Base-by-base conservation (phyloP, 768 basidiomycete genomes). In the Podaxis pistillaris region DNA sequence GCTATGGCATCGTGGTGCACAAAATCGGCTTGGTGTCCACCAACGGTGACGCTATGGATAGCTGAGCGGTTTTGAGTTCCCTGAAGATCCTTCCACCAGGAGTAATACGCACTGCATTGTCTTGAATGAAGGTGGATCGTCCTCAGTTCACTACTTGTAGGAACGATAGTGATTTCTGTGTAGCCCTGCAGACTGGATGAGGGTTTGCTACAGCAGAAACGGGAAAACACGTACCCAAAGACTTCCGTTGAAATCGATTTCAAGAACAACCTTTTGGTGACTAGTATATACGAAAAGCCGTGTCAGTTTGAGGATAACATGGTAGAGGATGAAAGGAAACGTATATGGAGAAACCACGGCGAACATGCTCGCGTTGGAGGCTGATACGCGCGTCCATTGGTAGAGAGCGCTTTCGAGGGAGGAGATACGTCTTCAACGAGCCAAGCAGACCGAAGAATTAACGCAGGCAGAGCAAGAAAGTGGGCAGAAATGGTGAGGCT, bases 211-310 rank as follows among this genome's bases (percentile, higher is more conserved):
- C 59, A 58, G 40, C 19, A 57, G 61, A 56, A 58, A 44, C 26
- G 56, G 30, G 60, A 50, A 47, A 38, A 57, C 37, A 71, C 86
- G 66, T 77, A 92, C 95, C 85, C 90, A 91, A 69, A 95, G 82
- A 71, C 82, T 81, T 22, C 96, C 96, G 7, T 89, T 83, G 74
- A 97, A 94, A 80, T 96, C 93, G 64, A 98, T 87, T 78, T 96
- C 94, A 67, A 98, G 79, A 65, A 93, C 91, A 56, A 97, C 95
- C 74, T 94, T 94, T 84, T 98, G 96, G 78, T 96, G 92, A 77
- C 90, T 93, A 88, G 90, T 94, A 87, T 74, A 88, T 73, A 81
- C 74, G 69, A 72, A 69, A 73, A 64, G 3, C 56, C 67, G 73
- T 79, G 73, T 86, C 84, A 83, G 77, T 22, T 40, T 22, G 37